Evolutionary conservation across 2,329 filamentous ascomycete genomes (phyloP).

Genomic region (Aurifilum marmelostoma): DNA sequence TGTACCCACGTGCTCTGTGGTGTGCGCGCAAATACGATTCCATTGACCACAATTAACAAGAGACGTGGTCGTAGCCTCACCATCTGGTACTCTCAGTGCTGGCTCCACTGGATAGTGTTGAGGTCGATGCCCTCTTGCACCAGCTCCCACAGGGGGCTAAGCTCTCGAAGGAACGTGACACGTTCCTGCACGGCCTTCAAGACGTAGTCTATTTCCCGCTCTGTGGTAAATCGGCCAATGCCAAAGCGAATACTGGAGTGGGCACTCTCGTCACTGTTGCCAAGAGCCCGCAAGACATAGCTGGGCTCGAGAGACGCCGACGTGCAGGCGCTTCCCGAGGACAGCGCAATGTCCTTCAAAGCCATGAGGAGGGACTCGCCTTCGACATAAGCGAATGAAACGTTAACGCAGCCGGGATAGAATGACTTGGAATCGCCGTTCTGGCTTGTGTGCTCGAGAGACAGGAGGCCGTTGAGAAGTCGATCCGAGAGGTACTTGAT

Average conservation of each 20-base stretch:
- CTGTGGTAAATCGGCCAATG: slow-evolving; percentile 95
- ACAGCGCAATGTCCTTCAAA: slow-evolving; percentile 94
- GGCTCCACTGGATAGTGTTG: slow-evolving; percentile 97
- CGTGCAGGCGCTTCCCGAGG: slow-evolving; percentile 95
- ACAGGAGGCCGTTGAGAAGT: slow-evolving; percentile 77
- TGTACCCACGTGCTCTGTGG: neutral
- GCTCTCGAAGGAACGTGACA: slow-evolving; percentile 88
- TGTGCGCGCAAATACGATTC: neutral
- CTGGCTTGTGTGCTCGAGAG: slow-evolving; percentile 88
- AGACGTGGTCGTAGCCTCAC: neutral
- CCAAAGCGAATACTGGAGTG: slow-evolving; percentile 98
- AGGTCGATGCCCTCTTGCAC: slow-evolving; percentile 96
- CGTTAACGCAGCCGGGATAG: slow-evolving; percentile 96
- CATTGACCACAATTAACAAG: neutral
- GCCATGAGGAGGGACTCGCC: slow-evolving; percentile 98
- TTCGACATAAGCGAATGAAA: slow-evolving; percentile 98
- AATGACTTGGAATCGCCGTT: slow-evolving; percentile 84
- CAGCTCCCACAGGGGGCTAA: slow-evolving; percentile 95
- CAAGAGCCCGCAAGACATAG: slow-evolving; percentile 91
- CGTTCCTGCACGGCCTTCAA: slow-evolving; percentile 90
- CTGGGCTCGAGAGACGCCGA: slow-evolving; percentile 95
- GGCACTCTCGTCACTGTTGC: slow-evolving; percentile 95
- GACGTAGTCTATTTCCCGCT: slow-evolving; percentile 95
- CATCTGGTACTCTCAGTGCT: slow-evolving; percentile 65
- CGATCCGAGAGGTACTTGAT: slow-evolving; percentile 83